Conservation (phyloP, 2,329 filamentous ascomycete species). For the Fonsecaea pugnacius region DNA sequence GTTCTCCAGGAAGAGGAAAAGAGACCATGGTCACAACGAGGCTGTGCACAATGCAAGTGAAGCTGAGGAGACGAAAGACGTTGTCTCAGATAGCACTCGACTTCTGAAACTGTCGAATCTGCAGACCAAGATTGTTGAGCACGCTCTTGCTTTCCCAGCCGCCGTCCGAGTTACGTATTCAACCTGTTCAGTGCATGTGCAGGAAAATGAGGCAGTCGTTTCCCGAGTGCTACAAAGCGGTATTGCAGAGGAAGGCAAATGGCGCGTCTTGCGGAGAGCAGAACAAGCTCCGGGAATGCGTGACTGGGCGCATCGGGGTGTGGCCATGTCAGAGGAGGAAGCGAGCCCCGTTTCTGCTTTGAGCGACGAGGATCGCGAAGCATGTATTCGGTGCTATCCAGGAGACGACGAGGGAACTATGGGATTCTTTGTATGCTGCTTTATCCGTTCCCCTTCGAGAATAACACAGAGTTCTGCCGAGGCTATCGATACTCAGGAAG, state of each 20-base stretch:
- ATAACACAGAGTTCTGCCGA: slow-evolving; percentile 26
- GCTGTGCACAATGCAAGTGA: slow-evolving; percentile 32
- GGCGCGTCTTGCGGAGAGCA: slow-evolving; percentile 73
- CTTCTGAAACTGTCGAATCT: slow-evolving; percentile 77
- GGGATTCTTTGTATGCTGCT: slow-evolving; percentile 93
- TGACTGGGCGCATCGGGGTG: slow-evolving; percentile 72
- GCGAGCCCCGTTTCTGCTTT: slow-evolving; percentile 29
- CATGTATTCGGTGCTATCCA: slow-evolving; percentile 80
- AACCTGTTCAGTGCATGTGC: slow-evolving; percentile 84
- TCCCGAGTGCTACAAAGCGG: slow-evolving; percentile 70
- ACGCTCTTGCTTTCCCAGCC: slow-evolving; percentile 80
- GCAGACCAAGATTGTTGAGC: slow-evolving; percentile 78
- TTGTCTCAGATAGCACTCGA: slow-evolving; percentile 58
- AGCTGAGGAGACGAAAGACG: slow-evolving; percentile 55
- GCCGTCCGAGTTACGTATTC: slow-evolving; percentile 84
- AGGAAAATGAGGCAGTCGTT: slow-evolving; percentile 90
- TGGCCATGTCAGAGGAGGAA: slow-evolving; percentile 41
- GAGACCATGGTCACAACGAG: slow-evolving; percentile 36
- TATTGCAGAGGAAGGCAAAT: slow-evolving; percentile 69
- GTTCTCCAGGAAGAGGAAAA: slow-evolving; percentile 51
- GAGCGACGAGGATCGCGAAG: slow-evolving; percentile 61
- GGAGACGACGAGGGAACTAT: slow-evolving; percentile 82
- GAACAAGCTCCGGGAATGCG: slow-evolving; percentile 77
- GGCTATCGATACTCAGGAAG: slow-evolving; percentile 37
- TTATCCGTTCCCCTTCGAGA: slow-evolving; percentile 60